Base-by-base conservation (phyloP, 1,139 yeast genomes). In the Sugiyamaella novakii region DNA sequence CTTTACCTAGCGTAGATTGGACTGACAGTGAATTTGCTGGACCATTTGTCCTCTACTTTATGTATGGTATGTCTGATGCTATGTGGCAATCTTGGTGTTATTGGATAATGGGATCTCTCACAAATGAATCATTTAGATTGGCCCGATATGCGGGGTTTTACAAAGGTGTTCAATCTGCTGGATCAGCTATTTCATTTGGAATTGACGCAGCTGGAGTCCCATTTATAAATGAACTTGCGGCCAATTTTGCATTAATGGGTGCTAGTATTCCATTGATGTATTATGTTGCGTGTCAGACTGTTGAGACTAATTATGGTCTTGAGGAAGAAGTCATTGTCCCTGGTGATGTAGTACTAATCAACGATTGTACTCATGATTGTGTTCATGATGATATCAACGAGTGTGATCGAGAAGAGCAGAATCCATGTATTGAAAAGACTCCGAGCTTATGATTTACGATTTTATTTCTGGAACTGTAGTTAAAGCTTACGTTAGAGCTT, bases 71-170 rank as follows among this genome's bases (percentile, higher is more conserved):
- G 48, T 28, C 57, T 5, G 57, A 54, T 29, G 57, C 57, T 18
- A 54, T 54, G 57, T 54, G 57, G 57, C 57, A 54, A 30, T 50
- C 56, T 2, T 54, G 57, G 57, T 54, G 57, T 42, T 54, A 54
- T 43, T 54, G 57, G 57, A 54, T 54, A 27, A 54, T 54, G 57
- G 57, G 57, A 7, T 42, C 56, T 3, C 39, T 54, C 17, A 52
- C 55, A 15, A 54, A 54, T 33, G 57, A 54, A 37, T 50, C 57
- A 2, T 54, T 50, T 29, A 29, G 47, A 27, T 34, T 54, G 14
- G 57, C 57, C n/a, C 34, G 57, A 24, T 52, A 52, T 28, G 57
- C 57, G 5, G 57, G 57, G 5, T 52, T 54, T 40, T 54, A 54
- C 44, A 54, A 54, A 36, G 57, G 57, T 1, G 46, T 54, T 8